Evolutionary conservation across 31 red algal species (phyloP).

Genomic region (Odonthalia washingtoniensis): DNA sequence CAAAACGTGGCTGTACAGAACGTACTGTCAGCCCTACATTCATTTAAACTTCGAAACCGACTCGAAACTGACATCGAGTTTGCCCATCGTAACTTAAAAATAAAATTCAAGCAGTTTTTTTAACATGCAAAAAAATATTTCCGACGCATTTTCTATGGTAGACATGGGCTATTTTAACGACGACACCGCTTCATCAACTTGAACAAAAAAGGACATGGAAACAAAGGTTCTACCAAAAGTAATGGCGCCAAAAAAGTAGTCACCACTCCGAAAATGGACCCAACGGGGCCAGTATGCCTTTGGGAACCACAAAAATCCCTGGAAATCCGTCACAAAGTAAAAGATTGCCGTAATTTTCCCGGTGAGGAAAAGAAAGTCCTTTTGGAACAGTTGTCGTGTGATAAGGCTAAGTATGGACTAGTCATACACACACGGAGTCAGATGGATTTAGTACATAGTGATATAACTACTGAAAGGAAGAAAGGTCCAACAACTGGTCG

Average conservation of each 20-base stretch:
- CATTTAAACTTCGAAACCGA: background rate
- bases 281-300: background rate
- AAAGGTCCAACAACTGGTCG: background rate
- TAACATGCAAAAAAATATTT: conserved; percentile 17
- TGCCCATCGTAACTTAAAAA: background rate
- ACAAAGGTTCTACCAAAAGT: background rate
- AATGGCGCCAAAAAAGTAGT: background rate
- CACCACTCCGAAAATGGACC: background rate
- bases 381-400: background rate
- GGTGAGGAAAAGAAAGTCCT: background rate
- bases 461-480: background rate
- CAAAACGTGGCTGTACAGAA: background rate
- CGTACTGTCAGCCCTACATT: background rate
- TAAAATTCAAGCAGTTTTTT: background rate
- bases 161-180: background rate
- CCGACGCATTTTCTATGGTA: background rate
- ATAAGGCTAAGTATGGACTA: background rate
- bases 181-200: too few species aligned
- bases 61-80: conserved; percentile 7
- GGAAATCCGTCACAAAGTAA: background rate
- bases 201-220: background rate
- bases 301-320: background rate
- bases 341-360: background rate
- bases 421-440: background rate
- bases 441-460: background rate